Evolutionary conservation across 768 basidiomycete species (phyloP).

Genomic region (Xerocomus spinulosus): DNA sequence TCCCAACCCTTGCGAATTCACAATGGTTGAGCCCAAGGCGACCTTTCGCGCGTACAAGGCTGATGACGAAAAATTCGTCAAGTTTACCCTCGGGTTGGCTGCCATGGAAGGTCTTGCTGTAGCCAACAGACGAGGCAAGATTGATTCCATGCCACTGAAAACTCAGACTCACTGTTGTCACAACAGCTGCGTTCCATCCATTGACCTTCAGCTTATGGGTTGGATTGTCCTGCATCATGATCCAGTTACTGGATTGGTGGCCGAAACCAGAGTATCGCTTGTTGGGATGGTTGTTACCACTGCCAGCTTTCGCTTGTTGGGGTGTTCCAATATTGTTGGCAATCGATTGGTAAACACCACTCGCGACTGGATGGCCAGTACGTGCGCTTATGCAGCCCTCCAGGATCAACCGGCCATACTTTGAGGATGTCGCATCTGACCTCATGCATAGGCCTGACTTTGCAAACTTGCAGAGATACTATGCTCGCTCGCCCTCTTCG

Average conservation of each 20-base stretch:
- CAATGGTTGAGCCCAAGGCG: constrained; percentile 41
- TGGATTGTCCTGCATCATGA: constrained; percentile 51
- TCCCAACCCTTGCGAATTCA: not conserved
- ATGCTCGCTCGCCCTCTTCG: constrained; percentile 56
- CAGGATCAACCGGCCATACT: constrained; percentile 68
- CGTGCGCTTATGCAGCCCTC: not conserved
- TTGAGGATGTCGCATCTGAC: constrained; percentile 52
- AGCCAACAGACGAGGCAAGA: constrained; percentile 58
- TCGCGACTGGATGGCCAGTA: not conserved
- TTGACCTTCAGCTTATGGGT: constrained; percentile 60
- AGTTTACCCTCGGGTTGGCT: constrained; percentile 60
- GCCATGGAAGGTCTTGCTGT: constrained; percentile 62
- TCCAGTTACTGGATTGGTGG: constrained; percentile 66
- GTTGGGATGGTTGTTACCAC: constrained; percentile 49
- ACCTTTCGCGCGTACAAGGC: constrained; percentile 50
- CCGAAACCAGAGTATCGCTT: constrained; percentile 44
- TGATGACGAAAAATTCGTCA: constrained; percentile 55
- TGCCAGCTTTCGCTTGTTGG: constrained; percentile 64
- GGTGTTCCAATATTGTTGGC: constrained; percentile 61
- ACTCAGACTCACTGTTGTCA: not conserved
- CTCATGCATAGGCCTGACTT: constrained; percentile 57
- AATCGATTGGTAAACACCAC: constrained; percentile 58
- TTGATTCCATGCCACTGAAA: not conserved
- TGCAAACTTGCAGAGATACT: constrained; percentile 47
- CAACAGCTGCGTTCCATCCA: constrained; percentile 52